Evolutionary conservation across 306 rosid genomes (phyloP), one percentile per base, ranked within the genome.

Genomic region (Casuarina cunninghamiana): DNA sequence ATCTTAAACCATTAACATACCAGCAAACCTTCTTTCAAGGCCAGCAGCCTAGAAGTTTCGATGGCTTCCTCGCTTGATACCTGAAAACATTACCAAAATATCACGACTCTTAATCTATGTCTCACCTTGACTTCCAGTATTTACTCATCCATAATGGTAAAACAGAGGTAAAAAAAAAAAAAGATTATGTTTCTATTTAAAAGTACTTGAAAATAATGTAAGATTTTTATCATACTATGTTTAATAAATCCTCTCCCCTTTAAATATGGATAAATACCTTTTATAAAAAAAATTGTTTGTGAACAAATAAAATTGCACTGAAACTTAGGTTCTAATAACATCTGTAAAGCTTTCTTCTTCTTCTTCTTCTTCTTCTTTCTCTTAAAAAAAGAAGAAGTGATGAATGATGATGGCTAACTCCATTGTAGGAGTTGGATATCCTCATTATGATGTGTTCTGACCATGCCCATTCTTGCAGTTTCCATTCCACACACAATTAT

Each of bases 1-100:
- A 60, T 32, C 16, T 10, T 26, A 10, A 75, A 70, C 16, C 11
- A 32, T 12, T 68, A 61, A 35, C 78, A 38, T 87, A 91, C 97
- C 92, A 91, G 86, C 76, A 94, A 86, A 42, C 98, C 96, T 87
- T 94, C 97, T 82, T 92, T 94, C 45, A 85, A 74, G 69, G 94
- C 91, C 65, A 91, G 90, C 79, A 74, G 53, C 87, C 85, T 89
- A 13, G 97, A 81, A 53, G 86, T 91, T 80, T 91, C 93, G 3
- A 90, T 86, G 3, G 97, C 91, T 80, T 94, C 96, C 76, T 94
- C 85, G 71, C 93, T 82, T 17, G 90, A 62, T 60, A 90, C 55
- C 97, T 91, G 79, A 69, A 78, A 53, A 41, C 7, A 5, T 41
- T 76, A 79, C 42, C 78, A 6, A 53, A 60, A 80, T 73, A 69